Percentiles rank a stretch among this genome's conserved stretches.
These are phyloP conservation scores for Spathaspora passalidarum DNA, from an alignment of 805 yeast species.

Conservation along the genomic window DNA sequence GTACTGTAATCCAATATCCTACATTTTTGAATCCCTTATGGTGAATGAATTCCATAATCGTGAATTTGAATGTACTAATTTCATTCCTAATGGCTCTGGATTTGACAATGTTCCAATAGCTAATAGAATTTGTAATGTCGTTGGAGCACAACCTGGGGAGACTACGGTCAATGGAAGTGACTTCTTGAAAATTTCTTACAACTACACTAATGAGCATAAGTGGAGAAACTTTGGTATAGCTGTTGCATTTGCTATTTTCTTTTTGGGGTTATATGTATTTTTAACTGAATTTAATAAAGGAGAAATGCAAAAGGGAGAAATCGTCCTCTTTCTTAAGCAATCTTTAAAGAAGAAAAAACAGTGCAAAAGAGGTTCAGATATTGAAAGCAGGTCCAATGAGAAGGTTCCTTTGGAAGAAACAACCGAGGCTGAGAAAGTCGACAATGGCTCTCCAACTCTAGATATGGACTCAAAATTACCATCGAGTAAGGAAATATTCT, in stretches of 20 bases:
- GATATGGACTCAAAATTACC: background rate
- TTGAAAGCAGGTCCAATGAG: slow-evolving; percentile 19
- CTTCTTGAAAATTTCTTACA: slow-evolving; percentile 47
- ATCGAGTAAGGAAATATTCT: slow-evolving; percentile 17
- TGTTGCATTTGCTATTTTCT: slow-evolving; percentile 47
- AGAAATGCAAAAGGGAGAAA: slow-evolving; percentile 43
- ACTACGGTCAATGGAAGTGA: slow-evolving; percentile 53
- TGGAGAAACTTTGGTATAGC: slow-evolving; percentile 81
- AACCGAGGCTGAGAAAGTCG: slow-evolving; percentile 18
- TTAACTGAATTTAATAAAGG: slow-evolving; percentile 38
- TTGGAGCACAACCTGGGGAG: slow-evolving; percentile 58
- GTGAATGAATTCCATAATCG: slow-evolving; percentile 61
- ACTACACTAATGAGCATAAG: slow-evolving; percentile 53
- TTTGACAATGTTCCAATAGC: slow-evolving; percentile 37
- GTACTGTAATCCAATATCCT: slow-evolving; percentile 39
- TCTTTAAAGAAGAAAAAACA: slow-evolving; percentile 26
- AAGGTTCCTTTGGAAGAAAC: slow-evolving; percentile 25
- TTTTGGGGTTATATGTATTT: slow-evolving; percentile 29
- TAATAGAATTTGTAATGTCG: slow-evolving; percentile 53
- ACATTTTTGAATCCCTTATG: slow-evolving; percentile 55
- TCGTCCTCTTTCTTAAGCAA: slow-evolving; percentile 24
- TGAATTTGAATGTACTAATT: slow-evolving; percentile 49
- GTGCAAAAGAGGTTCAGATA: slow-evolving; percentile 18
- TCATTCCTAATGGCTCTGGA: slow-evolving; percentile 58
- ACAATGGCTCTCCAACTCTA: background rate